Evolutionary conservation across 2,329 filamentous ascomycete genomes (phyloP), one percentile per base, ranked within the genome.

Genomic region (Macrophomina tecta): DNA sequence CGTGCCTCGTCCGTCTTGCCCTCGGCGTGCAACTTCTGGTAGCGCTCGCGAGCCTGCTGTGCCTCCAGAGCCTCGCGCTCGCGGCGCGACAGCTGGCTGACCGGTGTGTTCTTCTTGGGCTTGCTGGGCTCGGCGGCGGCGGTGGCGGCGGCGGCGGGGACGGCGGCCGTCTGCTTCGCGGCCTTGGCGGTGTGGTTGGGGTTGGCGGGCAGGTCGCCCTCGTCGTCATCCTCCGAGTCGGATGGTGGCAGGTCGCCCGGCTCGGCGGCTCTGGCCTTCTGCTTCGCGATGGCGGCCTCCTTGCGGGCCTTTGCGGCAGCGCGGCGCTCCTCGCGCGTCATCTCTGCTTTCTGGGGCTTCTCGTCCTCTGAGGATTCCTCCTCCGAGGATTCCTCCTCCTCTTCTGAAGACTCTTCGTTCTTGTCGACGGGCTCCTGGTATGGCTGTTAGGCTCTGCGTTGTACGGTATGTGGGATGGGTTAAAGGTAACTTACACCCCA

Each of bases 1-100:
- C 92, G 91, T 56, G 94, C 94, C 84, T 97, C 92, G 69, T 99
- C 95, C 52, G 95, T 98, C 88, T 98, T 98, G 74, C 94, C 94
- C 76, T 93, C 91, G 67, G 93, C 92, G 75, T 97, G 94, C 73
- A 97, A 80, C 82, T 96, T 97, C 84, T 93, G 87, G 76, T 97
- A 97, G 72, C 89, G 87, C 83, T 97, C 94, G 79, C 93, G 94
- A 36, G 92, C 93, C 77, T 94, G 91, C 69, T 91, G 90, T 1
- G 94, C 94, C 81, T 97, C 91, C 40, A 95, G 75, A 2, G 94
- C 91, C 82, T 98, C 90, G 23, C 89, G 82, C 82, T 92, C 90
- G 36, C 88, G 85, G 60, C 90, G 84, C 45, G 86, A 89, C 55
- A 92, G 80, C 76, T 91, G 87, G 32, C 77, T 78, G n/a, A 78